phyloP scores from a whole-genome alignment of 495 filamentous ascomycete species.

The Aspergillus mulundensis region DNA sequence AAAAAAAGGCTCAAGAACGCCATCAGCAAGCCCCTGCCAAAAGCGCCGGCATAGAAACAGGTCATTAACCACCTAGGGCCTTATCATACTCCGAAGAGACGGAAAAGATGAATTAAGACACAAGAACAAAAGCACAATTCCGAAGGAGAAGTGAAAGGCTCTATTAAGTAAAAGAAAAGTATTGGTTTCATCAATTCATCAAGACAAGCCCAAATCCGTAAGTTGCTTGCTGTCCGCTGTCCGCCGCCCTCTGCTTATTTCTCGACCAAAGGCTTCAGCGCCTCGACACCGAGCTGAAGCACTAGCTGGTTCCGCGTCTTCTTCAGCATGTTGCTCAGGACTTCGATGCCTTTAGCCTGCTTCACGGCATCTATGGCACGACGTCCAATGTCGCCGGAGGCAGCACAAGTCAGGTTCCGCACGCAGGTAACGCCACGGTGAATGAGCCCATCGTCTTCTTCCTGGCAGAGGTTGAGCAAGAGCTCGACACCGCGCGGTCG shows the following conservation, averaged over 20 bases:
- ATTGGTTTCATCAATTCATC: constrained; percentile 7
- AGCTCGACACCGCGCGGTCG: constrained; percentile 65
- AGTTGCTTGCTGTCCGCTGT: not conserved
- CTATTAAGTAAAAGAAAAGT: constrained; percentile 5
- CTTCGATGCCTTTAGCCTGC: constrained; percentile 51
- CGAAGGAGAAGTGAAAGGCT: not conserved
- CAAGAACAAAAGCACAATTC: not conserved
- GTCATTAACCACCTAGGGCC: not conserved
- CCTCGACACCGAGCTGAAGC: constrained; percentile 59
- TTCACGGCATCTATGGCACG: constrained; percentile 39
- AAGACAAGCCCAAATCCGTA: not conserved
- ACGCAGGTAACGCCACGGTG: constrained; percentile 78
- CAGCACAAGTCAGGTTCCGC: constrained; percentile 42
- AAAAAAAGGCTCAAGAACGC: constrained; percentile 3
- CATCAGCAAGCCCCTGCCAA: not conserved
- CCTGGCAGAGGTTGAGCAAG: constrained; percentile 67
- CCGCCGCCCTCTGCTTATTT: constrained; percentile 15
- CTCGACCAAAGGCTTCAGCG: constrained; percentile 56
- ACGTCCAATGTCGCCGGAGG: constrained; percentile 38
- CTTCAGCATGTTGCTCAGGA: constrained; percentile 60
- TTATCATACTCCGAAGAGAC: not conserved
- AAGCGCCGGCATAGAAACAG: not conserved
- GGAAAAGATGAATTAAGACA: constrained; percentile 1
- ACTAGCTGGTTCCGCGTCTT: constrained; percentile 59
- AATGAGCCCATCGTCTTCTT: constrained; percentile 68